Evolutionary conservation across 2,329 filamentous ascomycete genomes (phyloP).

Genomic region (Trichoderma oligosporum): DNA sequence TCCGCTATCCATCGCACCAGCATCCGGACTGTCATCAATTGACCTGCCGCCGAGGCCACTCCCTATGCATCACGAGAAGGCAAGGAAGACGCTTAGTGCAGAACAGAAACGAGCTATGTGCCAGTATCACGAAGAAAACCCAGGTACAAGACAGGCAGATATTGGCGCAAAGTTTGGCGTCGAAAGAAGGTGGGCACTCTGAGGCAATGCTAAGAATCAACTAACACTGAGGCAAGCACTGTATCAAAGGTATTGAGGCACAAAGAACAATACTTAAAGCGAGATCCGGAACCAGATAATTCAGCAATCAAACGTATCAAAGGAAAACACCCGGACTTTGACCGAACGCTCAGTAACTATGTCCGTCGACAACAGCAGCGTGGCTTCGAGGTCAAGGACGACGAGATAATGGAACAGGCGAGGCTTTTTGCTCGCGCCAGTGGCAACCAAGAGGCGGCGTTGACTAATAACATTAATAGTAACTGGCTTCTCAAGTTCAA

Average conservation of each 20-base stretch:
- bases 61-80: conserved; percentile 51
- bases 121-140: conserved; percentile 85
- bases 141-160: conserved; percentile 88
- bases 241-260: conserved; percentile 97
- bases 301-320: conserved; percentile 77
- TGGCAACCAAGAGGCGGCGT: conserved; percentile 64
- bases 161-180: conserved; percentile 95
- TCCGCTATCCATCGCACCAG: conserved; percentile 56
- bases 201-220: conserved; percentile 21
- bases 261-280: conserved; percentile 88
- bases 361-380: conserved; percentile 74
- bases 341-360: conserved; percentile 85
- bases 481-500: conserved; percentile 96
- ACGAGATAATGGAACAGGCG: conserved; percentile 81
- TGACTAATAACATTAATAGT: conserved; percentile 65
- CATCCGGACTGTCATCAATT: conserved; percentile 47
- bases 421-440: conserved; percentile 72
- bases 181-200: conserved; percentile 76
- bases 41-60: conserved; percentile 29
- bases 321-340: conserved; percentile 84
- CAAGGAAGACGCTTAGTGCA: conserved; percentile 84
- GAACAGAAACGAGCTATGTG: conserved; percentile 91
- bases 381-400: conserved; percentile 69
- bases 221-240: conserved; percentile 58
- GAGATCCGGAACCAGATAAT: conserved; percentile 65